These are phyloP conservation scores for Euphrasia confusa DNA, from an alignment of 257 asterid species.

Conservation along the genomic window DNA sequence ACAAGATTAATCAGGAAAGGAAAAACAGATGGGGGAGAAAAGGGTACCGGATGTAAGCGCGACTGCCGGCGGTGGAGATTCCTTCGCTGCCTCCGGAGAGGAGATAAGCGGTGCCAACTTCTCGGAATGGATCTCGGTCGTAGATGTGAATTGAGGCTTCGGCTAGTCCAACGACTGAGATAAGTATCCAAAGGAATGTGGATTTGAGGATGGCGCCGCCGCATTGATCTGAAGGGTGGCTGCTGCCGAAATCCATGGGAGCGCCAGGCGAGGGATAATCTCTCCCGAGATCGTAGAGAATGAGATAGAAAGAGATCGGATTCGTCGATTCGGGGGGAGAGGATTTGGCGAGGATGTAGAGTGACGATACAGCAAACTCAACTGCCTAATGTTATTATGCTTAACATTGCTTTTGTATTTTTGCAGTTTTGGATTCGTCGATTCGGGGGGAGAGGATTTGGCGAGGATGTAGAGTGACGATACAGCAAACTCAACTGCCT, in stretches of 20 bases:
- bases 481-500: no score
- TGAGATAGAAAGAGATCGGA: conserved; percentile 12
- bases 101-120: conserved; percentile 91
- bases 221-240: conserved; percentile 30
- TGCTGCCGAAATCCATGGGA: conserved; percentile 49
- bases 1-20: no score
- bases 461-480: conserved; percentile 4
- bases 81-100: conserved; percentile 97
- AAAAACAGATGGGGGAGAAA: neutral
- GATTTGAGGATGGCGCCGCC: conserved; percentile 34
- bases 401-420: no score
- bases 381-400: no score
- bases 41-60: conserved; percentile 71
- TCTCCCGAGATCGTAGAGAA: conserved; percentile 29
- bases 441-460: conserved; percentile 30
- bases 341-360: conserved; percentile 26
- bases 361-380: no score
- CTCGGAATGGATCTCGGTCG: conserved; percentile 77
- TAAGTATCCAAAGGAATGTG: conserved; percentile 24
- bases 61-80: conserved; percentile 52
- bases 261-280: conserved; percentile 25
- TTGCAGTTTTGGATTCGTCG: no score
- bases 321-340: conserved; percentile 13
- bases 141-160: conserved; percentile 81
- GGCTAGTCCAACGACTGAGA: conserved; percentile 47